Evolutionary conservation across 1,139 yeast genomes (phyloP).

Genomic region (Suhomyces kunorum): DNA sequence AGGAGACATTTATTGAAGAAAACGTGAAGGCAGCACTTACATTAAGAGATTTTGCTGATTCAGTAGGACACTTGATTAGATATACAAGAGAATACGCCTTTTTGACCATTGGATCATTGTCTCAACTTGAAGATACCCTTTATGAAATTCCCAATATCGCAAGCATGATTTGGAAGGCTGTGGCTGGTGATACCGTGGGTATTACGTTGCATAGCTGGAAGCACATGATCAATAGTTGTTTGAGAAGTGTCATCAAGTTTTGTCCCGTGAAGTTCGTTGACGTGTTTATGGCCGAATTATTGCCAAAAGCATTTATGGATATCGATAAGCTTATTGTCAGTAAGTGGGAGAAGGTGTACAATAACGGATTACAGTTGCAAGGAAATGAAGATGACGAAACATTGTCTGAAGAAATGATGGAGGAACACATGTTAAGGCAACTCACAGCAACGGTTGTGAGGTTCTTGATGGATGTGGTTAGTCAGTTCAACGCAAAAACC

Average conservation of each 20-base stretch:
- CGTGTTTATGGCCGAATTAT: conserved; percentile 69
- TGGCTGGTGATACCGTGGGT: conserved; percentile 83
- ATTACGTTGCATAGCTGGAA: conserved; percentile 96
- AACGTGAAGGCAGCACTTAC: conserved; percentile 93
- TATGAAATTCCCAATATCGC: conserved; percentile 87
- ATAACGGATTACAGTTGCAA: conserved; percentile 67
- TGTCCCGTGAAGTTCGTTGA: conserved; percentile 76
- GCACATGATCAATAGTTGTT: conserved; percentile 87
- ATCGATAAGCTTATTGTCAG: conserved; percentile 67
- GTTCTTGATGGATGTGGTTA: conserved; percentile 82
- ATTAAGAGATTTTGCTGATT: conserved; percentile 92
- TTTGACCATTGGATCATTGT: conserved; percentile 83
- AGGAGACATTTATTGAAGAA: conserved; percentile 93
- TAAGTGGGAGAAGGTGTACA: conserved; percentile 75
- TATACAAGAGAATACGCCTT: conserved; percentile 96
- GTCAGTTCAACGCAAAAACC: conserved; percentile 58
- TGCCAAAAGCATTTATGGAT: conserved; percentile 74
- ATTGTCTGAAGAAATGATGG: conserved; percentile 97
- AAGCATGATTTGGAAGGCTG: conserved; percentile 73
- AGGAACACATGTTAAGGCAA: conserved; percentile 90
- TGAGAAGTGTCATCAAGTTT: conserved; percentile 81
- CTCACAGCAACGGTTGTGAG: conserved; percentile 93
- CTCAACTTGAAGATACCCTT: conserved; percentile 86
- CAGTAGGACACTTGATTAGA: conserved; percentile 94
- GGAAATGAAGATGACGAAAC: conserved; percentile 78